Evolutionary conservation across 345 rosid species (phyloP), one percentile per base, ranked within the genome.

Genomic region (Citrus maxima): DNA sequence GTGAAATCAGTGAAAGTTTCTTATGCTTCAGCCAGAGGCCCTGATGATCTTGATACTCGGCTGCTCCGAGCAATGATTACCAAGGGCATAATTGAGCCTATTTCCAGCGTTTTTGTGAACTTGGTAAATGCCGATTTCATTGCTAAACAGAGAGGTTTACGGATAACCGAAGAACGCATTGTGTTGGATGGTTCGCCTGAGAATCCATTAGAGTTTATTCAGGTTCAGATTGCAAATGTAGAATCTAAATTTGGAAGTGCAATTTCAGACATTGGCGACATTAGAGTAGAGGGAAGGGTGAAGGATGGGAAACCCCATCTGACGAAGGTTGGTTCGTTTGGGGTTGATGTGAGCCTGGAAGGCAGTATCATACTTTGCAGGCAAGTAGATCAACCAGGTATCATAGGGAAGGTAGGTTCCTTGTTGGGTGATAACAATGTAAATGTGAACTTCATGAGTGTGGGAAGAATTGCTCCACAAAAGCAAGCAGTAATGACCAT

Each of bases 301-400:
- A 93, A 91, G 80, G 93, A 89, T 42, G 94, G 92, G 18, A 85
- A 85, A 42, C 94, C 95, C 32, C 89, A 82, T 66, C 79, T 91
- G 70, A 88, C 91, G 10, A 88, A 79, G 80, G 88, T 90, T 14
- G 98, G 98, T 38, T 84, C 94, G 2, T 90, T 89, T 16, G 81
- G 79, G 28, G 94, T 93, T n/a, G 93, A 91, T 78, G 94, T 91
- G 80, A 93, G 92, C 88, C 73, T 93, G 79, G 94, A 93, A 87
- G 95, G 98, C 69, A 85, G 88, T 84, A 74, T 93, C 49, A 82
- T 93, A 37, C 88, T 92, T 3, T 90, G 91, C 82, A 80, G 88
- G 73, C 97, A 92, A 86, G 80, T 87, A 60, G 95, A 92, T 86
- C 92, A 89, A 80, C 95, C 95, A 0, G 92, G 91, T 63, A 85